These are phyloP conservation scores for Heritiera littoralis DNA, from an alignment of 345 rosid species.

Conservation along the genomic window DNA sequence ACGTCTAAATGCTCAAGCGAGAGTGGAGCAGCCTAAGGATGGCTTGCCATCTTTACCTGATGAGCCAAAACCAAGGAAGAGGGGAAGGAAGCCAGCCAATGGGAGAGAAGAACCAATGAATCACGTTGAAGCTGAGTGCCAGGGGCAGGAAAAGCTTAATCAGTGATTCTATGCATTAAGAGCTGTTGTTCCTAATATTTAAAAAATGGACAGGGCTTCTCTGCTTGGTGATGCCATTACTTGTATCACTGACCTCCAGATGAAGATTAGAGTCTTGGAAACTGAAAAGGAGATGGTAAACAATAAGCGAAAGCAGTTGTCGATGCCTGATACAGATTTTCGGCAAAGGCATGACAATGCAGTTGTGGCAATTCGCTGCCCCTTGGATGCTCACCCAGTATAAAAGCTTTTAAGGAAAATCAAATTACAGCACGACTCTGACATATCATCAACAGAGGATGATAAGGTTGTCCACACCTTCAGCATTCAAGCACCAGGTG, in stretches of 20 bases:
- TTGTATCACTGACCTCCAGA: slow-evolving; percentile 77
- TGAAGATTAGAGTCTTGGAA: slow-evolving; percentile 68
- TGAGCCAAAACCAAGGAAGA: slow-evolving; percentile 86
- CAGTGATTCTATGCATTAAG: slow-evolving; percentile 92
- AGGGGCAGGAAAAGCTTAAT: slow-evolving; percentile 92
- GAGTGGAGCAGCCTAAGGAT: slow-evolving; percentile 61
- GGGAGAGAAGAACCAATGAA: slow-evolving; percentile 93
- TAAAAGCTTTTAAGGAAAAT: slow-evolving; percentile 69
- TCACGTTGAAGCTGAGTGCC: slow-evolving; percentile 93
- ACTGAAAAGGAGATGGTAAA: slow-evolving; percentile 63
- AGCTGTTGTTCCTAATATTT: slow-evolving; percentile 89
- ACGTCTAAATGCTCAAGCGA: slow-evolving; percentile 40
- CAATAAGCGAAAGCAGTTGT: slow-evolving; percentile 39
- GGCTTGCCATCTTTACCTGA: slow-evolving; percentile 55
- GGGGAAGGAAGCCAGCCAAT: slow-evolving; percentile 99
- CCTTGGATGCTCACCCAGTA: slow-evolving; percentile 77
- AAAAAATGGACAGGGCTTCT: slow-evolving; percentile 95
- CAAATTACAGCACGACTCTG: slow-evolving; percentile 62
- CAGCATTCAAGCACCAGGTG: slow-evolving; percentile 59
- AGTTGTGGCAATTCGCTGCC: slow-evolving; percentile 67
- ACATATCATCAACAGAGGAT: slow-evolving; percentile 53
- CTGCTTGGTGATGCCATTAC: slow-evolving; percentile 87
- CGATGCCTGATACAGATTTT: slow-evolving; percentile 66
- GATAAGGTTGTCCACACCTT: slow-evolving; percentile 79
- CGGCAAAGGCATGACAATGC: slow-evolving; percentile 74